These are phyloP conservation scores for Leucosporidium yakuticum DNA, from an alignment of 768 basidiomycete genomes.

Conservation along the genomic window DNA sequence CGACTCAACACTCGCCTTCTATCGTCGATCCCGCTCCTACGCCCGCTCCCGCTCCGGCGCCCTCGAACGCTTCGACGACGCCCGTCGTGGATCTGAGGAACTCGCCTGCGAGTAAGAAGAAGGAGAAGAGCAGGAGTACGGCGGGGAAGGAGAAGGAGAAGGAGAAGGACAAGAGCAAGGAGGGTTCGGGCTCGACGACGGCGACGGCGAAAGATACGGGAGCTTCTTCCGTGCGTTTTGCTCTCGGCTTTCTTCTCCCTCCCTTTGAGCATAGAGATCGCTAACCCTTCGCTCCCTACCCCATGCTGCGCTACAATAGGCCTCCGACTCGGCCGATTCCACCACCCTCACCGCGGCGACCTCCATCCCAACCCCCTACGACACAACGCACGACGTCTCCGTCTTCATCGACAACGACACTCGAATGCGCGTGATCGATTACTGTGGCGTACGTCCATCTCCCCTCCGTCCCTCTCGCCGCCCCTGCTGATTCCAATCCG, in stretches of 20 bases:
- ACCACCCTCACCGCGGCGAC: not conserved
- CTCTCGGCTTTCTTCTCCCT: not conserved
- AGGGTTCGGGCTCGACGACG: too few species aligned
- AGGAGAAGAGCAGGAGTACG: too few species aligned
- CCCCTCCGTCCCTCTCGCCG: not conserved
- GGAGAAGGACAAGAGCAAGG: too few species aligned
- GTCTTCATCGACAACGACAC: conserved; percentile 22
- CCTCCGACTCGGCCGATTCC: not conserved
- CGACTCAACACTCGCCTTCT: too few species aligned
- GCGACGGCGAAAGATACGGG: too few species aligned
- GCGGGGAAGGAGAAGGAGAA: too few species aligned
- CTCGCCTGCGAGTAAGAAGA: too few species aligned
- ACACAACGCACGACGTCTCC: conserved; percentile 17
- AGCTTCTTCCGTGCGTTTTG: too few species aligned
- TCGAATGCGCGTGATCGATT: conserved; percentile 24
- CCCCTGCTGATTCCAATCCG: not conserved
- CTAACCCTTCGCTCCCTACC: not conserved
- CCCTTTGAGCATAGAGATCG: not conserved
- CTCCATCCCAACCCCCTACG: conserved; percentile 11
- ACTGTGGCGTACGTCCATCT: conserved; percentile 24
- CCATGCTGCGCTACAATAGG: not conserved
- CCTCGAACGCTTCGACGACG: too few species aligned
- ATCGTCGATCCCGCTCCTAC: too few species aligned
- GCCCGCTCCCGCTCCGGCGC: too few species aligned
- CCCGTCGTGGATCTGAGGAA: too few species aligned